Percentiles rank a stretch among this genome's conserved stretches.
These are phyloP conservation scores for Histomonas meleagridis DNA, from an alignment of 208 protist genomes.

Conservation along the genomic window DNA sequence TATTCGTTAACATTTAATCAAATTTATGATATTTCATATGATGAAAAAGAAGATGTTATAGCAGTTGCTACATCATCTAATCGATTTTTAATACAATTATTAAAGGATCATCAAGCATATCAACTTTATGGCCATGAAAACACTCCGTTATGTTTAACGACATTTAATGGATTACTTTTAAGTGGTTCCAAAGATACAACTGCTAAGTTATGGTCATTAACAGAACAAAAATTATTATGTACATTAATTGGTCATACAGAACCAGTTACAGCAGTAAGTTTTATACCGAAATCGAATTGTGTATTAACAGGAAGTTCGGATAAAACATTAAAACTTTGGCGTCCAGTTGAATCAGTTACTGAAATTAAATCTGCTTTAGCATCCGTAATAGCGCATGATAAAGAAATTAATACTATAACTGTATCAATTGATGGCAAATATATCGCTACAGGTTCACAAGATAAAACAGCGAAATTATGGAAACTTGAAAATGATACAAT, in stretches of 20 bases:
- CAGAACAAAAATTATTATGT: background rate
- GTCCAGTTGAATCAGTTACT: background rate
- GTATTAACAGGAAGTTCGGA: conserved; percentile 29
- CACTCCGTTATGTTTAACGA: background rate
- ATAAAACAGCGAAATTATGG: conserved; percentile 44
- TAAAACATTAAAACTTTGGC: conserved; percentile 39
- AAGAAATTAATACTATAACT: conserved; percentile 36
- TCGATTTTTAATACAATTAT: background rate
- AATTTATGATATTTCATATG: background rate
- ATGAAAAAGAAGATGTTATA: background rate
- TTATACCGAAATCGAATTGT: conserved; percentile 37
- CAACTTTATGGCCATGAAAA: background rate
- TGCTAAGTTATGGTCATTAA: background rate
- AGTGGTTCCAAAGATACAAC: background rate
- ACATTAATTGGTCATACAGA: conserved; percentile 28
- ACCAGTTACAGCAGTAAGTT: conserved; percentile 31
- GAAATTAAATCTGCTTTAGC: background rate
- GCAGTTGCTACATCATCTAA: background rate
- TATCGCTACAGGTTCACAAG: conserved; percentile 36
- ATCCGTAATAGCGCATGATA: conserved; percentile 27
- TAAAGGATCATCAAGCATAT: background rate
- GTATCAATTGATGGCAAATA: conserved; percentile 36
- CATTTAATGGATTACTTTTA: background rate
- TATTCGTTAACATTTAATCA: background rate
- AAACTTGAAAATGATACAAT: background rate